Percentiles rank a stretch among this genome's conserved stretches.
phyloP scores from a whole-genome alignment of 225 moss, liverwort and hornwort species.

The Pleurozium schreberi region DNA sequence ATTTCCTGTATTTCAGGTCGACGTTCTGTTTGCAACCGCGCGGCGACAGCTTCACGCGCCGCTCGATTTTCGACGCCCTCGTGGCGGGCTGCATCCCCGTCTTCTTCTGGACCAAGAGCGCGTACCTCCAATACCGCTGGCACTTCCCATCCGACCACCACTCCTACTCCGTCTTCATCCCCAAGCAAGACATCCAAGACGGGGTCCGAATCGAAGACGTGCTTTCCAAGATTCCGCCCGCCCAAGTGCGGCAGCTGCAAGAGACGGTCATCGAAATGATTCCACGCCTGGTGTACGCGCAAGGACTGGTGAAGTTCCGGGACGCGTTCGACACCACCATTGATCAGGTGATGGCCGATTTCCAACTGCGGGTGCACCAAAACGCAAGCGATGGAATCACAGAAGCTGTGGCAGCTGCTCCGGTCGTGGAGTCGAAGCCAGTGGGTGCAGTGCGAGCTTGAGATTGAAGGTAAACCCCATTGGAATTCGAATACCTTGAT shows the following conservation, averaged over 20 bases:
- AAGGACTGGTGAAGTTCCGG: not conserved
- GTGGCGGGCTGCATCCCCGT: conserved; percentile 29
- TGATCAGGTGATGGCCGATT: not conserved
- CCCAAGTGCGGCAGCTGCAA: conserved; percentile 4
- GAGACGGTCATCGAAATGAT: conserved; percentile 1
- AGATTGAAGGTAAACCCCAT: not conserved
- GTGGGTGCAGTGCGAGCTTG: not conserved
- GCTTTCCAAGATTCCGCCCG: not conserved
- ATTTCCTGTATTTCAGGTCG: not conserved
- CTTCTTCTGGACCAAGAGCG: conserved; percentile 17
- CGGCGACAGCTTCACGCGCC: conserved; percentile 28
- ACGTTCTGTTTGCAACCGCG: conserved; percentile 31
- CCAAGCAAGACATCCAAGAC: not conserved
- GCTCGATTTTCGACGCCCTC: conserved; percentile 30
- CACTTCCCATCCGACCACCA: conserved; percentile 5
- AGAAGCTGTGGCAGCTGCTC: not conserved
- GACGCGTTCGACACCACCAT: conserved; percentile 30
- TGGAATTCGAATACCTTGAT: not conserved
- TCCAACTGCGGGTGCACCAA: not conserved
- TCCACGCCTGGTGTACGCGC: conserved; percentile 15
- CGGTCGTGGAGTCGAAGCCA: not conserved
- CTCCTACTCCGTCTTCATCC: conserved; percentile 30
- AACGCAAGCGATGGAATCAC: not conserved
- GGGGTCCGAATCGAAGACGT: conserved; percentile 9
- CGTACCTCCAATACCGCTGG: conserved; percentile 19